phyloP scores from a whole-genome alignment of 257 asterid genomes.

The Solanum ossicruentum region DNA sequence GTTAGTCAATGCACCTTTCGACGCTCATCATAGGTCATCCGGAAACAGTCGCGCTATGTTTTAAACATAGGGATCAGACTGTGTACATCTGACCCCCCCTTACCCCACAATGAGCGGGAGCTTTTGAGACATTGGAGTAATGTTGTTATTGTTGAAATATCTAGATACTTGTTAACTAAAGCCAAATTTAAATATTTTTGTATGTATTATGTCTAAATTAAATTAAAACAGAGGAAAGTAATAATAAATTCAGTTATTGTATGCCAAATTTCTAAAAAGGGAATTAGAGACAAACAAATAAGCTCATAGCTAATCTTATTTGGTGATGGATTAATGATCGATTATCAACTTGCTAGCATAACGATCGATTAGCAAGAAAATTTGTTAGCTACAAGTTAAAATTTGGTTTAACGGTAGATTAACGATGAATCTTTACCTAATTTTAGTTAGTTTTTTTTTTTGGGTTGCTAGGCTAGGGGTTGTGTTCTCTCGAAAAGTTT shows the following conservation, averaged over 20 bases:
- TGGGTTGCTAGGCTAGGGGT: no score
- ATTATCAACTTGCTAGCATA: neutral
- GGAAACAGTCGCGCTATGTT: no score
- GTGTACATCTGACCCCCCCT: no score
- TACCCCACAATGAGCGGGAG: no score
- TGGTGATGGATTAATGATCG: neutral
- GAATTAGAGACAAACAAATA: neutral
- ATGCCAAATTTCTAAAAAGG: neutral
- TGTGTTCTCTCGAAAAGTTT: no score
- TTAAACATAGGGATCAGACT: no score
- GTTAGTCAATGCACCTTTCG: no score
- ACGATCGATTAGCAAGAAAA: neutral
- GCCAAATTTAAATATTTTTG: neutral
- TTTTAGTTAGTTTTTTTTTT: neutral
- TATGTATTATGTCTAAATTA: no score
- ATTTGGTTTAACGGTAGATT: neutral
- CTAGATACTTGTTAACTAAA: neutral
- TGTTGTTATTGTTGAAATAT: rapidly evolving
- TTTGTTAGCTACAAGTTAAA: neutral
- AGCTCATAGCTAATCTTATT: neutral
- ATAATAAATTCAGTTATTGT: neutral
- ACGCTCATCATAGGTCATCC: no score
- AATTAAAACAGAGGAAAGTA: neutral
- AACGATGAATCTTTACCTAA: neutral
- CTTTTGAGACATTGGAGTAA: no score